phyloP scores from a whole-genome alignment of 78 protist species.

The Corallochytrium limacisporum region DNA sequence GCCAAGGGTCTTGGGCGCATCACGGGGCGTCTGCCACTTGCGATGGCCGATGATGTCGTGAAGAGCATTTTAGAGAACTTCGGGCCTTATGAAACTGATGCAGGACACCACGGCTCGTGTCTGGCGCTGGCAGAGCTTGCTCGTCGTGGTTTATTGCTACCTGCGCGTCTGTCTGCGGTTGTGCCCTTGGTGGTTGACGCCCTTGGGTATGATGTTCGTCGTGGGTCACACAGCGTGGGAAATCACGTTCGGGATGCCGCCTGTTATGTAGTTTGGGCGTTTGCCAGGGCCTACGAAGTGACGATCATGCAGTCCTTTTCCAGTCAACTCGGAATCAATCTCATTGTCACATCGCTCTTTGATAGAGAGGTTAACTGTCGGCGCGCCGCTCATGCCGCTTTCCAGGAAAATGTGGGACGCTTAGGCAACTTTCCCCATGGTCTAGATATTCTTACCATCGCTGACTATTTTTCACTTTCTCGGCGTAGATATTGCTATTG shows the following conservation, averaged over 20 bases:
- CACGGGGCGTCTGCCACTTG: constrained; percentile 50
- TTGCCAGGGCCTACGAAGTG: constrained; percentile 84
- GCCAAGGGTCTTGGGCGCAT: constrained; percentile 88
- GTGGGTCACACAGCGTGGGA: constrained; percentile 73
- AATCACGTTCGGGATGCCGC: constrained; percentile 92
- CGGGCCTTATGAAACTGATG: background rate
- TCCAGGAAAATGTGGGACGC: constrained; percentile 87
- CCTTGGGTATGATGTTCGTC: constrained; percentile 28
- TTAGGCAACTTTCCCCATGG: constrained; percentile 86
- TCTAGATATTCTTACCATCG: constrained; percentile 62
- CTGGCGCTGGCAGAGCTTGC: constrained; percentile 85
- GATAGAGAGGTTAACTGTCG: constrained; percentile 77
- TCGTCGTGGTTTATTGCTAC: constrained; percentile 75
- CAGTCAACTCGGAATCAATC: background rate
- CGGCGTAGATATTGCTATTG: no score
- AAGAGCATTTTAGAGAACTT: background rate
- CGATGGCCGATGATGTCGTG: constrained; percentile 75
- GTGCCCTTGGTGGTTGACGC: constrained; percentile 37
- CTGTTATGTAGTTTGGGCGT: constrained; percentile 78
- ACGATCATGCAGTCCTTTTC: constrained; percentile 7
- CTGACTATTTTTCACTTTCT: constrained; percentile 81
- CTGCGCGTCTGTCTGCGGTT: constrained; percentile 36
- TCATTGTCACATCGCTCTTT: constrained; percentile 24
- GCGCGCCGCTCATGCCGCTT: no score
- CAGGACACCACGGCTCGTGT: constrained; percentile 85